Evolutionary conservation across 1,139 yeast genomes (phyloP), one percentile per base, ranked within the genome.

Genomic region (Lodderomyces margitis): DNA sequence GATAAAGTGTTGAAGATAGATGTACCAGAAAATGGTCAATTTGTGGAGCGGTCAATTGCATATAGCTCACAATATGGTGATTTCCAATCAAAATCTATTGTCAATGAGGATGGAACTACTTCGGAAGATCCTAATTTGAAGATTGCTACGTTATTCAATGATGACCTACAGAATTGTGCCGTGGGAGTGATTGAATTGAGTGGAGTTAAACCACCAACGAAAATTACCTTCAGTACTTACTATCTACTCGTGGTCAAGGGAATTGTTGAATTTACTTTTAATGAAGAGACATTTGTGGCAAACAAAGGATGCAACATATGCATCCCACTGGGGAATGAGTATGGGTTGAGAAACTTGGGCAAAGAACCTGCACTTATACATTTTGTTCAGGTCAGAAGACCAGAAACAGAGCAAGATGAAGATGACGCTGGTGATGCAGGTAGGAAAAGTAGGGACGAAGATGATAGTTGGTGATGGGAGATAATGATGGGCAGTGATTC

Each of bases 221-320:
- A 81, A 19, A 80, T 94, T 11, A 81, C 78, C 30, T 81, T 81
- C 42, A 81, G 87, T 5, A 75, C 82, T 47, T 83, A 84, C 52
- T 79, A 84, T 25, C 89, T 88, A 57, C 85, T 81, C 57, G 88
- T 89, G 27, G 74, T 84, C 9, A 67, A 72, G 34, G 98, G 98
- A 0, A 56, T 75, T 2, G 61, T 87, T 11, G 87, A 87, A 54
- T 91, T 87, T 3, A 75, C 79, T 1, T 53, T 91, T 7, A 77
- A 81, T 34, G 79, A 78, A 7, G 71, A 71, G 21, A 70, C 66
- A 17, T 87, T 91, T 55, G 66, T 80, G 5, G 85, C 83, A 7
- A 74, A 79, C 0, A 68, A 74, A 47, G 96, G 96, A 1, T 86
- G 95, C 44, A 78, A 92, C 1, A 83, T 89, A 54, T 87, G 85